Percentiles rank a stretch among this genome's conserved stretches.
Conservation (phyloP, 345 rosid genomes). For the Eutrema japonicum region DNA sequence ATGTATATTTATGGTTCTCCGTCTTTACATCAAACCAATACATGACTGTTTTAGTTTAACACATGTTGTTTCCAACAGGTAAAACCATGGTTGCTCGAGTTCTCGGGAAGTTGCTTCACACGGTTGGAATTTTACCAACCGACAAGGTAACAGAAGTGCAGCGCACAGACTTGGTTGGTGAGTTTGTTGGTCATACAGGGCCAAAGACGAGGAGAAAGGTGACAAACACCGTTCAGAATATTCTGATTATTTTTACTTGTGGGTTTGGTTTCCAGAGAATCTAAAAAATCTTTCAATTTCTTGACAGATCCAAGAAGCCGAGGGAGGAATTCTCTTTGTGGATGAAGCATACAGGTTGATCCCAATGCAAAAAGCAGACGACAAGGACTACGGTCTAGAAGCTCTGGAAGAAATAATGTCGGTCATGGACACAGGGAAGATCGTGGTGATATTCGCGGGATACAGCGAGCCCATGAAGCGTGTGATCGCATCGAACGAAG, state of each 20-base stretch:
- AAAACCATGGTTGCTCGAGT: slow-evolving; percentile 98
- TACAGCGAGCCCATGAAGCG: slow-evolving; percentile 98
- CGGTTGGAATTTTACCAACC: slow-evolving; percentile 92
- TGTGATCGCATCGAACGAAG: slow-evolving; percentile 90
- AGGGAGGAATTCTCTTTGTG: slow-evolving; percentile 97
- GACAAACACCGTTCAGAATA: not conserved
- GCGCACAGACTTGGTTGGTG: slow-evolving; percentile 98
- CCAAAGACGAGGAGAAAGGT: slow-evolving; percentile 98
- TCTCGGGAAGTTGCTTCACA: slow-evolving; percentile 86
- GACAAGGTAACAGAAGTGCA: slow-evolving; percentile 89
- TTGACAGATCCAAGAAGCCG: slow-evolving; percentile 90
- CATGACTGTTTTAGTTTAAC: slow-evolving; percentile 21
- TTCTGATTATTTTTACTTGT: slow-evolving; percentile 6
- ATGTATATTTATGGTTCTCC: not conserved
- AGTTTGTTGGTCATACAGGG: slow-evolving; percentile 98
- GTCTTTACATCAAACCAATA: not conserved
- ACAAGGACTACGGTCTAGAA: slow-evolving; percentile 95
- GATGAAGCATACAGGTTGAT: slow-evolving; percentile 95
- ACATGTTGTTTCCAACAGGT: slow-evolving; percentile 54
- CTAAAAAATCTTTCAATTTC: slow-evolving; percentile 18
- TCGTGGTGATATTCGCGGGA: slow-evolving; percentile 94
- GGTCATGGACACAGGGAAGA: slow-evolving; percentile 87
- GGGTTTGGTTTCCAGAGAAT: slow-evolving; percentile 10
- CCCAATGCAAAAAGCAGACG: slow-evolving; percentile 94
- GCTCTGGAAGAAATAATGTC: slow-evolving; percentile 98